Base-by-base conservation (phyloP, 2,329 filamentous ascomycete genomes). In the Acephala macrosclerotiorum region DNA sequence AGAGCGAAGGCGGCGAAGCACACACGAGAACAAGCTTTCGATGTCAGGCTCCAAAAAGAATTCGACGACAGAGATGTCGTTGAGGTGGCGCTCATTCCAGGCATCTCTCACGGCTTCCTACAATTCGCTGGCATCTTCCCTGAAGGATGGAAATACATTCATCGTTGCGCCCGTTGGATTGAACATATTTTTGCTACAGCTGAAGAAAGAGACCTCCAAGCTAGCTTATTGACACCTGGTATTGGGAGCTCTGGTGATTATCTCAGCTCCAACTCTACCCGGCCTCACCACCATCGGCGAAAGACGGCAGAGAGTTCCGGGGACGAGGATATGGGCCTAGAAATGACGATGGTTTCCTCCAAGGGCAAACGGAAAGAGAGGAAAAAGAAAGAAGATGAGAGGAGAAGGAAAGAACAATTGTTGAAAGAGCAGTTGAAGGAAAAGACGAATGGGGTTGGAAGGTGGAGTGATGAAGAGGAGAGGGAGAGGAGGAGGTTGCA, bases 41-140 rank as follows among this genome's bases (percentile, higher is more conserved):
- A 56, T 86, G 80, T n/a, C 81, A 85, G 63, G 82, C 78, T 80
- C 40, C 81, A 79, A 36, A 86, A 80, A 4, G 78, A 83, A 9
- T 95, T 94, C 71, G 83, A 91, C 64, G 91, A 92, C 71, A 88
- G 88, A 72, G 90, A 93, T 49, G 87, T 90, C 61, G 89, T 93
- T 0, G 93, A 97, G 74, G 92, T 97, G 1, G 87, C 89, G 20
- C 82, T 98, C 26, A 89, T 99, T 4, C 94, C 94, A 0, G 94
- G 95, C 0, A 93, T 97, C 58, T 94, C 90, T 3, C 96, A 99
- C 74, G 96, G 96, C 0, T 99, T 99, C 78, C 80, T 97, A 72
- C 94, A 97, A 75, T 97, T 99, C 75, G 93, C 93, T 0, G 84
- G 87, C 0, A 83, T 97, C 3, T 99, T 96, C 72, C 94, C 94